Percentiles rank a stretch among this genome's conserved stretches.
These are phyloP conservation scores for Tillandsia fasciculata DNA, from an alignment of 176 grass and related monocot genomes.

Conservation along the genomic window DNA sequence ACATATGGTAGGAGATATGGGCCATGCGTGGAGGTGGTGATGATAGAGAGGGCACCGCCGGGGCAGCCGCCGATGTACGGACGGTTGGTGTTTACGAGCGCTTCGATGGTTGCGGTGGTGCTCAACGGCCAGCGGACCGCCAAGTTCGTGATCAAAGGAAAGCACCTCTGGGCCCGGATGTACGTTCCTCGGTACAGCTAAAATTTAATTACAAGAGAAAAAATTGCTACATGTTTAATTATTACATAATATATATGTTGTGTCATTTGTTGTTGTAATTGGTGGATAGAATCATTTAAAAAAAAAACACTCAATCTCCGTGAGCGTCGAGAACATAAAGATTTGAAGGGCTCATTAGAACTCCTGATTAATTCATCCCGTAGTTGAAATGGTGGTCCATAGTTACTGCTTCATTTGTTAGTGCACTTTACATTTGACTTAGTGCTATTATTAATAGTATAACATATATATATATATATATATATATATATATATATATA, in stretches of 20 bases:
- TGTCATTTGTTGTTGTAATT: neutral
- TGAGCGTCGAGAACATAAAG: too few species aligned
- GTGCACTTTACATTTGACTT: too few species aligned
- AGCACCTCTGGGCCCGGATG: conserved; percentile 66
- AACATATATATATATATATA: too few species aligned
- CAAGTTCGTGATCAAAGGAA: conserved; percentile 66
- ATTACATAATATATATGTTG: neutral
- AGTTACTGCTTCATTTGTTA: too few species aligned
- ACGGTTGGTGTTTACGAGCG: conserved; percentile 32
- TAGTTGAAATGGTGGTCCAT: too few species aligned
- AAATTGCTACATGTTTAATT: too few species aligned
- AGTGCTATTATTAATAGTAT: too few species aligned
- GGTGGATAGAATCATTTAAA: neutral
- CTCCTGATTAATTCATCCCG: too few species aligned
- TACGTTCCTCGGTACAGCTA: conserved; percentile 33
- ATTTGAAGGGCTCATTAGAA: too few species aligned
- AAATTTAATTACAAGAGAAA: too few species aligned
- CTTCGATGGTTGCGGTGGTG: conserved; percentile 39
- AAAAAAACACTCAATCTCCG: too few species aligned
- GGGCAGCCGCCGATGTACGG: conserved; percentile 54
- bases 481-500: too few species aligned
- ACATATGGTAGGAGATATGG: conserved; percentile 32
- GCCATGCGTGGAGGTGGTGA: conserved; percentile 45
- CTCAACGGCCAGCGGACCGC: conserved; percentile 35
- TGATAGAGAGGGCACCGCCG: conserved; percentile 29